phyloP scores from a whole-genome alignment of 2,329 filamentous ascomycete species.

The Leptographium radiaticola region DNA sequence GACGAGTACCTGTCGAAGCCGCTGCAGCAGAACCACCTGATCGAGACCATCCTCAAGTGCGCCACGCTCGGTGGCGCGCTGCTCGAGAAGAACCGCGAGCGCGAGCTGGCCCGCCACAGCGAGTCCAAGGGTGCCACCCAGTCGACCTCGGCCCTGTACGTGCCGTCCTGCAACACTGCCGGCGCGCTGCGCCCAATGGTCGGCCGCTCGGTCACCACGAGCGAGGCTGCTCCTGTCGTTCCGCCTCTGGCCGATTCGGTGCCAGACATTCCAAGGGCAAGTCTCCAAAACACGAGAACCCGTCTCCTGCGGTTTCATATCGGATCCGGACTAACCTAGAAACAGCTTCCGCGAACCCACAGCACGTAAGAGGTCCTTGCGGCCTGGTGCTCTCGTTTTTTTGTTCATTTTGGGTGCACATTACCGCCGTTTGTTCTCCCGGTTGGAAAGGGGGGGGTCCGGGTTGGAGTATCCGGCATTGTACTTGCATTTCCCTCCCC shows the following conservation, averaged over 20 bases:
- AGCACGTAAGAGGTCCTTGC: too few relatives aligned
- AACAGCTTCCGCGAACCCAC: neutral
- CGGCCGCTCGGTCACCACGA: neutral
- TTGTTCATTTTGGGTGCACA: too few relatives aligned
- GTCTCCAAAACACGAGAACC: neutral
- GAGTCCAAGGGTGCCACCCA: conserved; percentile 16
- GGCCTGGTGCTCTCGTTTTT: too few relatives aligned
- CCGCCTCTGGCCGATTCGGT: neutral
- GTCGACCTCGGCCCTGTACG: conserved; percentile 3
- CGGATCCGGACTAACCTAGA: neutral
- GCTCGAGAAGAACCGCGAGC: conserved; percentile 61
- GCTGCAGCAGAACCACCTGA: conserved; percentile 16
- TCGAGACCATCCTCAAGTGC: conserved; percentile 65
- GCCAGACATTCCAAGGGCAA: neutral
- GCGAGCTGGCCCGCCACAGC: conserved; percentile 31
- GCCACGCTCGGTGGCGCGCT: conserved; percentile 79
- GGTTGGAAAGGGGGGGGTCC: too few relatives aligned
- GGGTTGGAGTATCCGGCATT: too few relatives aligned
- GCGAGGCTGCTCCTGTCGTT: neutral
- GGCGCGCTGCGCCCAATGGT: conserved; percentile 20
- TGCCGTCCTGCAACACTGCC: conserved; percentile 21
- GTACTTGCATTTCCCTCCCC: too few relatives aligned
- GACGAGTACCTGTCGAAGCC: conserved; percentile 91
- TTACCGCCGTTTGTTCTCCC: too few relatives aligned
- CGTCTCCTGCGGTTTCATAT: neutral